phyloP scores from a whole-genome alignment of 1,284 basidiomycete species.

The Mycena sp. region DNA sequence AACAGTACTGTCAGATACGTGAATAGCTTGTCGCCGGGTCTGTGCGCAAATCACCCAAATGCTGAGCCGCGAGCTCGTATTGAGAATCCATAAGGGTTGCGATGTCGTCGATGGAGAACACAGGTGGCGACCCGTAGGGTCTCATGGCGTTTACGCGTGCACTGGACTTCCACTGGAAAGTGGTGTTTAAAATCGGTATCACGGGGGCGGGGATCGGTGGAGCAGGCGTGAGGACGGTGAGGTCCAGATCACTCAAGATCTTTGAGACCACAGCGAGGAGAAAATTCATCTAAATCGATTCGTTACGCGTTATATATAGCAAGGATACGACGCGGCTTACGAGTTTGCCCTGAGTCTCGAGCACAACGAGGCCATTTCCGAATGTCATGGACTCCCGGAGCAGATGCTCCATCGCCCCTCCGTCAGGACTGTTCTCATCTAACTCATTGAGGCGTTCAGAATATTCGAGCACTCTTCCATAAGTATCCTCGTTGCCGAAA shows the following conservation, averaged over 20 bases:
- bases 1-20: conserved; percentile 7
- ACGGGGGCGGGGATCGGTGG: background rate
- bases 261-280: conserved; percentile 5
- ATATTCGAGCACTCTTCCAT: conserved; percentile 7
- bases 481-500: background rate
- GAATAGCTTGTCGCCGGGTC: conserved; percentile 10
- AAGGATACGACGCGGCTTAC: background rate
- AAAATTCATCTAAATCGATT: background rate
- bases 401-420: background rate
- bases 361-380: background rate
- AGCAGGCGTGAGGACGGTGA: background rate
- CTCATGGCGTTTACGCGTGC: conserved; percentile 2
- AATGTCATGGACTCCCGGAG: background rate
- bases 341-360: background rate
- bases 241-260: conserved; percentile 9
- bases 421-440: background rate
- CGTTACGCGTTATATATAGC: too few species aligned
- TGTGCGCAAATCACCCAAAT: conserved; percentile 4
- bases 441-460: background rate
- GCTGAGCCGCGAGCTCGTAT: conserved; percentile 10
- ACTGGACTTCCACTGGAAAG: conserved; percentile 14
- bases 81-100: background rate
- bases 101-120: conserved; percentile 6
- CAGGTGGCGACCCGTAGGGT: conserved; percentile 3
- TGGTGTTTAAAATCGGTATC: background rate